phyloP scores from a whole-genome alignment of 2,329 filamentous ascomycete genomes.

The Iodosphaeria phyllophila region DNA sequence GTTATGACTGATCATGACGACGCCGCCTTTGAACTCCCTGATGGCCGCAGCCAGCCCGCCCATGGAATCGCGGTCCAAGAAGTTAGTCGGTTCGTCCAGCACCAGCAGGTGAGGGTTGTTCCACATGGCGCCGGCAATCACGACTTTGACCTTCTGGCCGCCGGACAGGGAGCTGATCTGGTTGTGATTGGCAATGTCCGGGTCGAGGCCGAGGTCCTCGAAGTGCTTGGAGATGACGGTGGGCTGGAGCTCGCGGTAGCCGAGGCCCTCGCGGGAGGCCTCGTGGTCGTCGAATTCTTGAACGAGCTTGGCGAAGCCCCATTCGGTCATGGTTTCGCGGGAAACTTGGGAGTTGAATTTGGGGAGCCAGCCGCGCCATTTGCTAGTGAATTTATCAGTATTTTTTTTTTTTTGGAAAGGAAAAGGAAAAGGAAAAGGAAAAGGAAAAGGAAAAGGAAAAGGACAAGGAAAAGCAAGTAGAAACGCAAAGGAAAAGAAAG shows the following conservation, averaged over 20 bases:
- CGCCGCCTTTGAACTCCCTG: slow-evolving; percentile 92
- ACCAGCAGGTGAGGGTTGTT: slow-evolving; percentile 97
- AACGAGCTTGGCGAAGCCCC: slow-evolving; percentile 81
- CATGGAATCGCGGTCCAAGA: slow-evolving; percentile 93
- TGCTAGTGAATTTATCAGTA: slow-evolving; percentile 25
- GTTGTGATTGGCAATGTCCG: slow-evolving; percentile 97
- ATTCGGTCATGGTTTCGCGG: slow-evolving; percentile 71
- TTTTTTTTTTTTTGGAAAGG: too few species aligned
- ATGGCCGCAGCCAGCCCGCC: slow-evolving; percentile 96
- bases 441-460: too few species aligned
- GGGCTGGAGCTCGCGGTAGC: slow-evolving; percentile 83
- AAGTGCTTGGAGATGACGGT: slow-evolving; percentile 96
- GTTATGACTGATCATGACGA: slow-evolving; percentile 99
- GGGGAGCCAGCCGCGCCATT: slow-evolving; percentile 77
- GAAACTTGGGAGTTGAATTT: slow-evolving; percentile 90
- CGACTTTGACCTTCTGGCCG: slow-evolving; percentile 98
- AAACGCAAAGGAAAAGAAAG: not conserved
- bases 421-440: too few species aligned
- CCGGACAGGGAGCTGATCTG: slow-evolving; percentile 91
- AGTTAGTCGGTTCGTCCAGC: slow-evolving; percentile 97
- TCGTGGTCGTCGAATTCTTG: slow-evolving; percentile 99
- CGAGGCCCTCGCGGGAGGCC: slow-evolving; percentile 92
- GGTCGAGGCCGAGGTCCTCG: slow-evolving; percentile 86
- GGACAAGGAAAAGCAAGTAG: slow-evolving; percentile 13
- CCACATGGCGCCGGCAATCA: slow-evolving; percentile 92